Evolutionary conservation across 1,284 basidiomycete genomes (phyloP), one percentile per base, ranked within the genome.

Genomic region (Ceratobasidium sp.): DNA sequence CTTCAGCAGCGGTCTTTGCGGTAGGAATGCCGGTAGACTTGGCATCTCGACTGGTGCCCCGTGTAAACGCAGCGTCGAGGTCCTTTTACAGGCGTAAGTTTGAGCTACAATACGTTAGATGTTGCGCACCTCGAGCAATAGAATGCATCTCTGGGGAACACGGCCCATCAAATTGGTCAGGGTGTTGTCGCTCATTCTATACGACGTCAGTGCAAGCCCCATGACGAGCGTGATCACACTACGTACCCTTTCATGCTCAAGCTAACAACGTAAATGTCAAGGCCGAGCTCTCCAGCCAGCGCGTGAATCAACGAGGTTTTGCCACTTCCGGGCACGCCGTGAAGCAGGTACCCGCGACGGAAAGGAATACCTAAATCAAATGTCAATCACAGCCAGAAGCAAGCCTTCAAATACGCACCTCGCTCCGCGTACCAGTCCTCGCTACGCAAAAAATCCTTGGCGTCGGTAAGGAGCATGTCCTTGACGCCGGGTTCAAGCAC

Each of bases 391-490:
- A 20, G 47, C 42, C 15, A 42, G 40, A 52, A 20, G 7, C 32
- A 22, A 35, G 6, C 70, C n/a, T n/a, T n/a, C n/a, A n/a, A 72
- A 32, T 72, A 82, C 83, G 68, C 70, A 87, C 91, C 91, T 84
- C 91, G 82, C 76, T 92, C 90, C 70, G 90, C 91, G 82, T 93
- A 92, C 90, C 90, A 93, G 72, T 92, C 90, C 75, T 93, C 91
- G 27, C 90, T 92, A 56, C 83, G 82, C 72, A 93, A 78, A 79
- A 93, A 93, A 76, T 93, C 91, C 75, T 85, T 90, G 80, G 90
- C 92, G 78, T 93, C 91, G 8, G 87, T 85, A 22, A 93, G 80
- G 70, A 93, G 85, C 89, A 92, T 92, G 75, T 93, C 91, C 76
- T 93, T 93, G 22, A 93, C 90, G 50, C 89, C 89, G 4, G 90